phyloP scores from a whole-genome alignment of 2,329 filamentous ascomycete genomes.

The Ophiognomonia clavigignenti-juglandacearum region DNA sequence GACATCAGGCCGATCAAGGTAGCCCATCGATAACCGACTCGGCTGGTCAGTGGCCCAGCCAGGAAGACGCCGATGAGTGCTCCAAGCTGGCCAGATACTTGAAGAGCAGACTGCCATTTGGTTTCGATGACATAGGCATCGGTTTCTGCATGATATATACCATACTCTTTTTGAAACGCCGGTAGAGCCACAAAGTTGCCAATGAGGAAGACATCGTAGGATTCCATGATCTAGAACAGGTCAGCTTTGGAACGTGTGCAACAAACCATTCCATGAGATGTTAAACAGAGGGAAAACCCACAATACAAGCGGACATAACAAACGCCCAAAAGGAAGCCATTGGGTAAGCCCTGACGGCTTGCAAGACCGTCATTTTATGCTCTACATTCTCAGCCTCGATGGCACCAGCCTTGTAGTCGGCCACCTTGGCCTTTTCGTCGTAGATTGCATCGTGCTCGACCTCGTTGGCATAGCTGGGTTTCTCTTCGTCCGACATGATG shows the following conservation, averaged over 20 bases:
- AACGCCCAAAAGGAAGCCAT: slow-evolving; percentile 35
- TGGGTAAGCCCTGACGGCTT: slow-evolving; percentile 29
- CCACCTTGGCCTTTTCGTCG: too few species aligned
- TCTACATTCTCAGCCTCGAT: slow-evolving; percentile 49
- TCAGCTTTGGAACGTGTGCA: slow-evolving; percentile 16
- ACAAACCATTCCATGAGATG: slow-evolving; percentile 3
- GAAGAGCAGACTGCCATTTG: slow-evolving; percentile 55
- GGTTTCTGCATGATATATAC: slow-evolving; percentile 29
- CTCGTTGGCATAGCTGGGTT: too few species aligned
- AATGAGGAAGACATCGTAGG: slow-evolving; percentile 58
- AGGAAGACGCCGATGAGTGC: slow-evolving; percentile 56
- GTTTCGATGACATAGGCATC: slow-evolving; percentile 37
- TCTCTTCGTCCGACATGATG: too few species aligned
- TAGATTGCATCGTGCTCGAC: too few species aligned
- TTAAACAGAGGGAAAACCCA: slow-evolving; percentile 25
- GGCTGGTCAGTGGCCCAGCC: slow-evolving; percentile 55
- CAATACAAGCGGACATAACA: slow-evolving; percentile 34
- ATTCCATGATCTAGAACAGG: slow-evolving; percentile 54
- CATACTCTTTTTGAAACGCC: slow-evolving; percentile 41
- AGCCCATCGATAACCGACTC: slow-evolving; percentile 55
- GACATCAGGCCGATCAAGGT: slow-evolving; percentile 51
- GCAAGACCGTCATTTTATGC: slow-evolving; percentile 28
- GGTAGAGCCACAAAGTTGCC: slow-evolving; percentile 51
- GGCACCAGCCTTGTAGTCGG: slow-evolving; percentile 48
- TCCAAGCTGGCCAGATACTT: slow-evolving; percentile 50